phyloP scores from a whole-genome alignment of 2,329 filamentous ascomycete species.

The Dactylellina cionopaga region DNA sequence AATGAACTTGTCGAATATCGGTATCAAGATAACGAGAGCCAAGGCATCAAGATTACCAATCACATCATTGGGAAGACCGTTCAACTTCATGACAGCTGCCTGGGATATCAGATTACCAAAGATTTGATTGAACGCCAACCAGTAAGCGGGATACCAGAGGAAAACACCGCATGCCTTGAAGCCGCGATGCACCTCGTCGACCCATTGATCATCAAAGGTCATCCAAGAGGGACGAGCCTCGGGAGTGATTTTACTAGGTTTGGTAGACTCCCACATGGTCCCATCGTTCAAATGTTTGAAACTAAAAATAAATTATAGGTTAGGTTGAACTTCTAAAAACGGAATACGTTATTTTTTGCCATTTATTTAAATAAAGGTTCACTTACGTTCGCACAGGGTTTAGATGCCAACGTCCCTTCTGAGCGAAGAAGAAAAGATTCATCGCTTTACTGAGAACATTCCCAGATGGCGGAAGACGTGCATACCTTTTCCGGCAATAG shows the following conservation, averaged over 20 bases:
- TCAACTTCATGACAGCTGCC: slow-evolving; percentile 69
- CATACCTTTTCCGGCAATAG: slow-evolving; percentile 71
- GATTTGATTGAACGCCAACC: slow-evolving; percentile 69
- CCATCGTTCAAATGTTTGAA: slow-evolving; percentile 67
- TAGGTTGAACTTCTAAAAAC: slow-evolving; percentile 27
- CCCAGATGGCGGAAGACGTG: slow-evolving; percentile 73
- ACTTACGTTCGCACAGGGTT: slow-evolving; percentile 69
- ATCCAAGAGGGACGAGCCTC: slow-evolving; percentile 74
- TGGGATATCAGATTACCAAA: slow-evolving; percentile 70
- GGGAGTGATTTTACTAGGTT: slow-evolving; percentile 71
- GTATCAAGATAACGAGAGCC: slow-evolving; percentile 57
- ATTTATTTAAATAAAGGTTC: neutral
- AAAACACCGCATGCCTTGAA: slow-evolving; percentile 68
- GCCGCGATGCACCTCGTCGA: slow-evolving; percentile 78
- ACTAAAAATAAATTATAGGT: slow-evolving; percentile 41
- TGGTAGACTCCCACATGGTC: slow-evolving; percentile 74
- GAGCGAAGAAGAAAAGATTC: slow-evolving; percentile 69
- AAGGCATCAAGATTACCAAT: slow-evolving; percentile 58
- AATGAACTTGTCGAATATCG: slow-evolving; percentile 56
- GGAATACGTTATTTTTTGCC: too few species aligned
- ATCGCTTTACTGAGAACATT: slow-evolving; percentile 76
- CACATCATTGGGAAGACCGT: slow-evolving; percentile 60
- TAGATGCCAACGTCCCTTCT: slow-evolving; percentile 72
- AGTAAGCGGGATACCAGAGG: slow-evolving; percentile 73
- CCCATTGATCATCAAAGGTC: slow-evolving; percentile 84